Percentiles rank a stretch among this genome's conserved stretches.
These are phyloP conservation scores for Xenosphaeropsis pyriputrescens DNA, from an alignment of 2,329 filamentous ascomycete genomes.

Conservation along the genomic window DNA sequence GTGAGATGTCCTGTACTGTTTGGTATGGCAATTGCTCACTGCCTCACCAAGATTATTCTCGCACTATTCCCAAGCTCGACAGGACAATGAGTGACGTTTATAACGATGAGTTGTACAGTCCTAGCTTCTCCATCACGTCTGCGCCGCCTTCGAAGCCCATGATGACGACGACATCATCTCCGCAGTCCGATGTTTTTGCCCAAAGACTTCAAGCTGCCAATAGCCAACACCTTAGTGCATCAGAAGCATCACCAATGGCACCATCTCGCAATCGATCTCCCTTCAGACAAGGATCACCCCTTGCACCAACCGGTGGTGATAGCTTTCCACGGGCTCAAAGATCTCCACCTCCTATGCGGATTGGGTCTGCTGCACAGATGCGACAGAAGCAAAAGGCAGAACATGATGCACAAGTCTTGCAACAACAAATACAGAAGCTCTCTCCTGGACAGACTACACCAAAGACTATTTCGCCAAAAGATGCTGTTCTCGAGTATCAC, in stretches of 20 bases:
- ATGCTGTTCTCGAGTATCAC: conserved; percentile 74
- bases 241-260: conserved; percentile 27
- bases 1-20: conserved; percentile 26
- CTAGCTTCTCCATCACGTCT: conserved; percentile 44
- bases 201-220: conserved; percentile 70
- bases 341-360: conserved; percentile 18
- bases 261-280: conserved; percentile 59
- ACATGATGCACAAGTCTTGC: conserved; percentile 33
- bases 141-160: conserved; percentile 32
- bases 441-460: conserved; percentile 33
- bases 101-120: conserved; percentile 73
- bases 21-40: conserved; percentile 58
- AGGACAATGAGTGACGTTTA: conserved; percentile 78
- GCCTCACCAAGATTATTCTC: conserved; percentile 17
- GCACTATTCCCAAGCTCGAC: conserved; percentile 59
- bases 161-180: conserved; percentile 26
- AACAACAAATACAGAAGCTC: conserved; percentile 21
- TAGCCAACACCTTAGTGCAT: conserved; percentile 51
- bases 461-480: conserved; percentile 89
- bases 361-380: conserved; percentile 41
- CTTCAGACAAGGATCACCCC: conserved; percentile 58
- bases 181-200: conserved; percentile 46
- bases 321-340: conserved; percentile 18
- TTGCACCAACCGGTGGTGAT: conserved; percentile 26
- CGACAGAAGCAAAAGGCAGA: conserved; percentile 46